These are phyloP conservation scores for Ceratobasidium sp. DNA, from an alignment of 1,284 basidiomycete species.

Conservation along the genomic window DNA sequence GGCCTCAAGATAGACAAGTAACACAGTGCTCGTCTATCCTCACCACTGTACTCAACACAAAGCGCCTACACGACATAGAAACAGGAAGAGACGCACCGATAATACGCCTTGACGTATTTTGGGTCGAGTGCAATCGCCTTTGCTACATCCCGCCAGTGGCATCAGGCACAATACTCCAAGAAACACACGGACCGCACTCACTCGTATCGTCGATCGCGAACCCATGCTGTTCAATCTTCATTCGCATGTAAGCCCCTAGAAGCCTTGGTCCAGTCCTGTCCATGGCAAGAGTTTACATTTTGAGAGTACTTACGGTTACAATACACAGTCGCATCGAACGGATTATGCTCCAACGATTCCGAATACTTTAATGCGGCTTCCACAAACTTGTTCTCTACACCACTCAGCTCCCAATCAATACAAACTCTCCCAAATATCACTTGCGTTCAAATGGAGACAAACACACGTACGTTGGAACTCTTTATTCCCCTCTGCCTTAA, in stretches of 20 bases:
- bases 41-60: background rate
- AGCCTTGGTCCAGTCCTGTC: background rate
- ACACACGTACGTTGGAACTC: constrained; percentile 77
- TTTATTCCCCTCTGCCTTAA: constrained; percentile 89
- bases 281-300: background rate
- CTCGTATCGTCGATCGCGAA: constrained; percentile 84
- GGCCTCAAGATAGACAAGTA: constrained; percentile 91
- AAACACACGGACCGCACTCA: constrained; percentile 58
- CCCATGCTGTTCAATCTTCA: constrained; percentile 81
- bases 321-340: constrained; percentile 80
- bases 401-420: background rate
- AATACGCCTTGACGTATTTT: constrained; percentile 93
- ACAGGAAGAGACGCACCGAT: constrained; percentile 66
- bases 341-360: constrained; percentile 83
- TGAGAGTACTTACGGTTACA: constrained; percentile 69
- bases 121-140: constrained; percentile 92
- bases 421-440: constrained; percentile 46
- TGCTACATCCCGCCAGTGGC: constrained; percentile 60
- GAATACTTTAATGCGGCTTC: constrained; percentile 80
- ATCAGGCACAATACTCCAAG: constrained; percentile 22
- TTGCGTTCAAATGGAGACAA: constrained; percentile 48
- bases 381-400: constrained; percentile 70
- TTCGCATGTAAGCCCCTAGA: constrained; percentile 74
- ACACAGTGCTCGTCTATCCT: constrained; percentile 85
- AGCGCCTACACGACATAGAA: background rate